Base-by-base conservation (phyloP, 192 early-diverging fungal genomes). In the Coemansia sp. region DNA sequence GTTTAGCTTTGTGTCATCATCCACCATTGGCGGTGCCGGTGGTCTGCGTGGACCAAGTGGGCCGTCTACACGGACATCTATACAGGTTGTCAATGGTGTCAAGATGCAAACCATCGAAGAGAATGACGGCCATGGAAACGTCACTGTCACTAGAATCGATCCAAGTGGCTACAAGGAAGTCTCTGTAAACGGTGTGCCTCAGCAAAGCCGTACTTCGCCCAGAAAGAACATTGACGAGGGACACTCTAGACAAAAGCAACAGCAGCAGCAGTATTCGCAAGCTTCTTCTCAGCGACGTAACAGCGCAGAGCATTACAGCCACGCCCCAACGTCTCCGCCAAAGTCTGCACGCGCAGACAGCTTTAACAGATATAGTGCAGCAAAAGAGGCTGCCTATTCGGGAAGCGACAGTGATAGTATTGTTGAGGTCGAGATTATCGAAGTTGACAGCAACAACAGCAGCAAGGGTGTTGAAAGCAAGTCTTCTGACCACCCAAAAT, bases 1-100 rank as follows among this genome's bases (percentile, higher is more conserved):
- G 13, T 79, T 79, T 33, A 79, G 76, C 62, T 79, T 79, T 61
- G 59, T 79, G 38, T 79, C 76, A 25, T 78, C 71, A 15, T 69
- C 69, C 13, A 55, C 48, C 6, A 53, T 59, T 7, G 76, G 76
- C 23, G 76, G 66, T 27, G 46, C 49, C 12, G 70, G 70, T 11
- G 62, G 65, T 9, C 34, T 67, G 44, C 53, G 72, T n/a, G 68
- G 70, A 13, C 34, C 58, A 24, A 1, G 55, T 1, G 76, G 70
- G 22, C 76, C 76, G 10, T 68, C 76, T 6, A 55, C 62, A 19
- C 61, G 70, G 24, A 66, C 66, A 12, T 72, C 65, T 24, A 62
- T 79, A 11, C 76, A 79, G 66, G 51, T 73, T 14, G 57, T 67
- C 53, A 68, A 73, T 24, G 76, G 76, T 33, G 63, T 72, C n/a